Percentiles rank a stretch among this genome's conserved stretches.
Evolutionary conservation across 1,139 yeast species (phyloP).

Genomic region (Barnettozyma hawaiiensis): DNA sequence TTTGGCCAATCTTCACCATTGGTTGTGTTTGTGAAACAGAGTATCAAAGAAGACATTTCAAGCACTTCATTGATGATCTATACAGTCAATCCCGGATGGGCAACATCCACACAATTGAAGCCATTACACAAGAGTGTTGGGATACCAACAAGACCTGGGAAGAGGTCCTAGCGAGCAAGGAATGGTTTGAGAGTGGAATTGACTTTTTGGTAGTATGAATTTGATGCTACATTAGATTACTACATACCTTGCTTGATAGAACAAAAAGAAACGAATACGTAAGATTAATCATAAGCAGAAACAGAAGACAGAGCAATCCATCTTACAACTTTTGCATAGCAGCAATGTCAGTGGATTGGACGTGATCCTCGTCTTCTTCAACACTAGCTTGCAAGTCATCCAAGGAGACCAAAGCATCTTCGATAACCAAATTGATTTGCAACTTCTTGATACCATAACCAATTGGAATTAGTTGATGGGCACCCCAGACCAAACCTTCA

Average conservation of each 20-base stretch:
- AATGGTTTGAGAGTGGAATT: constrained; percentile 43
- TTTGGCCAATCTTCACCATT: constrained; percentile 50
- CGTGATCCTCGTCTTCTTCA: constrained; percentile 98
- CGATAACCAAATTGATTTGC: constrained; percentile 97
- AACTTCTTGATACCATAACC: constrained; percentile 99
- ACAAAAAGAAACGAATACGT: constrained; percentile 9
- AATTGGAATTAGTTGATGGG: constrained; percentile 89
- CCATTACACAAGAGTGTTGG: constrained; percentile 41
- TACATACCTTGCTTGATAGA: not conserved
- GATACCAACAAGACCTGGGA: constrained; percentile 35
- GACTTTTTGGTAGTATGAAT: constrained; percentile 40
- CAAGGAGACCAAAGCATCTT: constrained; percentile 91
- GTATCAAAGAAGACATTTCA: constrained; percentile 30
- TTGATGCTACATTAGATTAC: too few species aligned
- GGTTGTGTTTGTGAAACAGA: constrained; percentile 37
- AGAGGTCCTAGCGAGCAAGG: constrained; percentile 34
- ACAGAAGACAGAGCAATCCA: not conserved
- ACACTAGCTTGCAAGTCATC: constrained; percentile 80
- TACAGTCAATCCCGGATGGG: constrained; percentile 49
- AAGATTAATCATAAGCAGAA: constrained; percentile 10
- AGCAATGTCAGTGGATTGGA: constrained; percentile 96
- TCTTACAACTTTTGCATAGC: constrained; percentile 92
- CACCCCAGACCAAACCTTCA: constrained; percentile 99
- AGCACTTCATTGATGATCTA: constrained; percentile 34
- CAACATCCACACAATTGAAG: constrained; percentile 37